Percentiles rank a stretch among this genome's conserved stretches.
These are phyloP conservation scores for Paraurostyla sp. DNA, from an alignment of 73 alveolate genomes.

Conservation along the genomic window DNA sequence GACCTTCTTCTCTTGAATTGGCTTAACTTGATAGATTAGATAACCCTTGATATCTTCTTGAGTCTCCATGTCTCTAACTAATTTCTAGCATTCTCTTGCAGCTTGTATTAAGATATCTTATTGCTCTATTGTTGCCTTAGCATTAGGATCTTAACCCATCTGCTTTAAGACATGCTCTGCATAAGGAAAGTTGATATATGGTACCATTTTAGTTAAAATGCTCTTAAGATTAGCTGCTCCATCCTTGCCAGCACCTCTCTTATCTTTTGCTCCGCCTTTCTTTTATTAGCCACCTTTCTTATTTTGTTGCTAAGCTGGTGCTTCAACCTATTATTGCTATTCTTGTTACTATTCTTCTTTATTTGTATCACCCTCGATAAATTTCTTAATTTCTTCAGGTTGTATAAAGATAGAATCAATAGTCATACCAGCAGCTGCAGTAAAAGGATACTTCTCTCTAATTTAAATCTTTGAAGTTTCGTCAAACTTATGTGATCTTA, in stretches of 20 bases:
- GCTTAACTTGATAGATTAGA: constrained; percentile 48
- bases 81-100: constrained; percentile 69
- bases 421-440: constrained; percentile 82
- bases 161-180: constrained; percentile 82
- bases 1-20: constrained; percentile 63
- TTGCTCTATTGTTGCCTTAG: constrained; percentile 66
- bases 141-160: constrained; percentile 72
- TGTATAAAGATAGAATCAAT: constrained; percentile 73
- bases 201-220: constrained; percentile 80
- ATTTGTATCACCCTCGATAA: constrained; percentile 65
- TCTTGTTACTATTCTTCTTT: constrained; percentile 55
- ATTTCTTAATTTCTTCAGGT: constrained; percentile 64
- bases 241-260: constrained; percentile 53
- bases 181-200: constrained; percentile 79
- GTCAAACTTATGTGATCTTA: constrained; percentile 85
- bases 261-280: constrained; percentile 29
- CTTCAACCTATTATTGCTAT: constrained; percentile 6
- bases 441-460: constrained; percentile 89
- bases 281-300: constrained; percentile 58
- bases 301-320: constrained; percentile 1
- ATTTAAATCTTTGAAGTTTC: constrained; percentile 84
- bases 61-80: constrained; percentile 65
- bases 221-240: constrained; percentile 65
- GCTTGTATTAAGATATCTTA: constrained; percentile 71
- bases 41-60: constrained; percentile 65